Evolutionary conservation across 2,329 filamentous ascomycete genomes (phyloP).

Genomic region (Mycosphaerella sp.): DNA sequence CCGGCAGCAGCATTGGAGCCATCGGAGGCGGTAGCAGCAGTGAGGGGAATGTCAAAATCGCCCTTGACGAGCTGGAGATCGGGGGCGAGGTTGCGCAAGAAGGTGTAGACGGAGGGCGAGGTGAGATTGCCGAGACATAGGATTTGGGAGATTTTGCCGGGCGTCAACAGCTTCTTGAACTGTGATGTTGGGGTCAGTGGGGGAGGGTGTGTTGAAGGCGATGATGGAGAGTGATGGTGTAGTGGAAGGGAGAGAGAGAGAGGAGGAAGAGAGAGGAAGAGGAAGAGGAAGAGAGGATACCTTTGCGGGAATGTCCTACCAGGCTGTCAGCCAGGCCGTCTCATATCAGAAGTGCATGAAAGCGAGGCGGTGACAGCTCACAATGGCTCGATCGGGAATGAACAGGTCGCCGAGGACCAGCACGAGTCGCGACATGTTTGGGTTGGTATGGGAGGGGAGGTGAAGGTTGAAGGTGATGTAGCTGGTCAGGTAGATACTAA

Average conservation of each 20-base stretch:
- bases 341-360: neutral
- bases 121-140: slow-evolving; percentile 55
- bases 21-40: slow-evolving; percentile 40
- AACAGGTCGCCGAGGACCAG: slow-evolving; percentile 89
- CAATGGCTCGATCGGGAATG: slow-evolving; percentile 85
- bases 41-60: slow-evolving; percentile 63
- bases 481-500: too few relatives aligned
- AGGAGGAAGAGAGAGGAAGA: slow-evolving; percentile 7
- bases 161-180: slow-evolving; percentile 53
- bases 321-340: slow-evolving; percentile 22
- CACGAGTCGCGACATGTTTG: slow-evolving; percentile 73
- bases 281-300: slow-evolving; percentile 41
- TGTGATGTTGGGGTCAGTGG: slow-evolving; percentile 14
- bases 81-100: slow-evolving; percentile 50
- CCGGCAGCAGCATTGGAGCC: slow-evolving; percentile 13
- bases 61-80: slow-evolving; percentile 65
- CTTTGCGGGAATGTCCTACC: slow-evolving; percentile 75
- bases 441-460: neutral
- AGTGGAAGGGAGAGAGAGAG: too few relatives aligned
- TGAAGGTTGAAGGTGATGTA: neutral
- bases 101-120: slow-evolving; percentile 51
- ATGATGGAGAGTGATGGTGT: neutral
- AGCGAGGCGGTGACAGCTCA: slow-evolving; percentile 7
- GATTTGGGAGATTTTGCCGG: slow-evolving; percentile 53
- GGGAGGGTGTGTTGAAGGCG: neutral